phyloP scores from a whole-genome alignment of 2,329 filamentous ascomycete genomes.

The Colletotrichum ledebouriae region DNA sequence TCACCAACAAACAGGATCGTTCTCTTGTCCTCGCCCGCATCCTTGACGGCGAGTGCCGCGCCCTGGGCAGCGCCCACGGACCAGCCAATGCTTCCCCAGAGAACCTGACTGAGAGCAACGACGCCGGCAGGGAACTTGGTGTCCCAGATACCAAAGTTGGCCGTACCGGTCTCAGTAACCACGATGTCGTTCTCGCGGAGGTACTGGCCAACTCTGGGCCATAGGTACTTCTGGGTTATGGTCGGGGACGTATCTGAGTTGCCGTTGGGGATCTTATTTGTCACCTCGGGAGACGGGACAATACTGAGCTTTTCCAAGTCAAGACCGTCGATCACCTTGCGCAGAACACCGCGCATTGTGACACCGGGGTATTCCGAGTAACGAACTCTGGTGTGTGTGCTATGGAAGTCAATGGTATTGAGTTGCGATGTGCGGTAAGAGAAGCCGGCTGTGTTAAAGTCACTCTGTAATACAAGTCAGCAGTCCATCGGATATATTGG shows the following conservation, averaged over 20 bases:
- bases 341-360: conserved; percentile 82
- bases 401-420: conserved; percentile 86
- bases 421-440: conserved; percentile 83
- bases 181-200: conserved; percentile 80
- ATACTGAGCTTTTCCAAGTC: conserved; percentile 70
- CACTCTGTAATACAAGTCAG: conserved; percentile 62
- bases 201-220: conserved; percentile 82
- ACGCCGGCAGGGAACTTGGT: conserved; percentile 83
- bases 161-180: conserved; percentile 88
- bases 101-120: conserved; percentile 83
- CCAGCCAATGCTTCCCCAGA: conserved; percentile 78
- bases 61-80: conserved; percentile 70
- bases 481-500: neutral
- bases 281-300: conserved; percentile 65
- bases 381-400: conserved; percentile 77
- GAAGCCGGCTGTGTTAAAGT: conserved; percentile 88
- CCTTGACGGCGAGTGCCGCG: conserved; percentile 81
- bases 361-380: conserved; percentile 85
- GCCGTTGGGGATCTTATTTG: conserved; percentile 61
- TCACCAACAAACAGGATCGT: conserved; percentile 92
- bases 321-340: conserved; percentile 74
- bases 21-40: conserved; percentile 69
- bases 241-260: conserved; percentile 55
- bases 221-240: conserved; percentile 82
- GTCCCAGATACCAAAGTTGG: conserved; percentile 91